Percentiles rank a stretch among this genome's conserved stretches.
These are phyloP conservation scores for Fraxinus excelsior DNA, from an alignment of 257 asterid species.

Conservation along the genomic window DNA sequence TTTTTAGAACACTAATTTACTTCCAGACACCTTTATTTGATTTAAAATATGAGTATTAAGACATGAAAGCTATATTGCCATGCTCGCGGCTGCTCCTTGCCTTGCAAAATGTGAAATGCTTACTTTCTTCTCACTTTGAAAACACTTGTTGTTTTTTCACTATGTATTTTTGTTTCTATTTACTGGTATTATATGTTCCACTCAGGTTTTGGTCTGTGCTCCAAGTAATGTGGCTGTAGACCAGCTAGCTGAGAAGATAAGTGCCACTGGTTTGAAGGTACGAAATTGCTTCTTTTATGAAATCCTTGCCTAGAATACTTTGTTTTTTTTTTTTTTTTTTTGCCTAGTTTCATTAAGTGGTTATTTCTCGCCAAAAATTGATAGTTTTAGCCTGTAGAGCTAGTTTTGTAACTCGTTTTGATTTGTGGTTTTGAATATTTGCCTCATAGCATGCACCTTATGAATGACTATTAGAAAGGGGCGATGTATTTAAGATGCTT, in stretches of 20 bases:
- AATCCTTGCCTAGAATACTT: not conserved
- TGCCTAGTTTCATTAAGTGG: not conserved
- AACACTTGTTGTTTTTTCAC: not conserved
- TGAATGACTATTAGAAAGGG: not conserved
- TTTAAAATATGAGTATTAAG: not conserved
- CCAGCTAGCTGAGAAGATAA: constrained; percentile 98
- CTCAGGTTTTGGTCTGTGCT: constrained; percentile 97
- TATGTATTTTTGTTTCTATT: not conserved
- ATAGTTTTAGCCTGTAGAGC: not conserved
- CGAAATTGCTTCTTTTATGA: constrained; percentile 14
- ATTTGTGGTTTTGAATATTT: not conserved
- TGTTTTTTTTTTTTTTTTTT: not conserved
- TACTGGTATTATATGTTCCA: constrained; percentile 20
- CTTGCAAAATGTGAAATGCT: not conserved
- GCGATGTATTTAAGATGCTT: not conserved
- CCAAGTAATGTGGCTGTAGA: constrained; percentile 99
- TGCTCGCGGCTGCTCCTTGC: not conserved
- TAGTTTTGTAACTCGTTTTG: not conserved
- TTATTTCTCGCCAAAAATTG: not conserved
- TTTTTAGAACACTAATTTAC: not conserved
- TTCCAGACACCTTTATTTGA: not conserved
- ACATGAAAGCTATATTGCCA: not conserved
- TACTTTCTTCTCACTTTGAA: not conserved
- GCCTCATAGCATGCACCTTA: not conserved
- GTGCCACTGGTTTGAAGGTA: constrained; percentile 98